Base-by-base conservation (phyloP, 2,329 filamentous ascomycete genomes). In the Cucurbitaria berberidis region DNA sequence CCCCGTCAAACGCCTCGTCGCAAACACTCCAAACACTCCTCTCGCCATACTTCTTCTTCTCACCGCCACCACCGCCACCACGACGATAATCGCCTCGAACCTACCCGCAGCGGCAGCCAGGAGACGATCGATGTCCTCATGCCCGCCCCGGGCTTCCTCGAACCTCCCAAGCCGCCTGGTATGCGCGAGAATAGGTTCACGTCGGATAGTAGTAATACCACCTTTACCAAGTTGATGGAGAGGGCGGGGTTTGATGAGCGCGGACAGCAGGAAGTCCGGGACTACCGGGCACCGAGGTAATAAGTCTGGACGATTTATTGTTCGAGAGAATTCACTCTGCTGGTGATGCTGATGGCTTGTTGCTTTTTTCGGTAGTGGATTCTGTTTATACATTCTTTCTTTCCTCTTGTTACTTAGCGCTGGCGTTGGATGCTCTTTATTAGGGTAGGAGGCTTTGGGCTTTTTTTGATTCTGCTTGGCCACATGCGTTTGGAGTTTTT, bases 91-190 rank as follows among this genome's bases (percentile, higher is more conserved):
- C 57, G 55, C 48, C 52, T 56, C 4, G 30, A 51, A 5, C 48
- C 56, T 9, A 50, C 57, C 9, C 60, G 75, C 21, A 72, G 59
- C 26, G 72, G 62, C 13, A 77, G 75, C 50, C 73, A 72, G 29
- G 78, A 80, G 46, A 80, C 78, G 0, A 79, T 80, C 32, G 73
- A 78, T 46, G 74, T 79, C 19, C 55, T 76, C n/a, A 76, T 76
- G 74, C 73, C 72, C 5, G 66, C 72, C n/a, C 68, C 67, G 4
- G 64, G 62, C n/a, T 73, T 73, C 51, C 58, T 74, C 24, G 67
- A 64, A 15, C 69, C 69, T 0, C 72, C 72, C 18, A 59, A 64
- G 35, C 65, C 66, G 5, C 69, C 63, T 6, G 70, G 62, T 6
- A 71, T 71, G 69, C 59, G 64, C 15, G 66, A 69, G 36, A 69